phyloP scores from a whole-genome alignment of 2,329 filamentous ascomycete species.

The Amphichorda felina region DNA sequence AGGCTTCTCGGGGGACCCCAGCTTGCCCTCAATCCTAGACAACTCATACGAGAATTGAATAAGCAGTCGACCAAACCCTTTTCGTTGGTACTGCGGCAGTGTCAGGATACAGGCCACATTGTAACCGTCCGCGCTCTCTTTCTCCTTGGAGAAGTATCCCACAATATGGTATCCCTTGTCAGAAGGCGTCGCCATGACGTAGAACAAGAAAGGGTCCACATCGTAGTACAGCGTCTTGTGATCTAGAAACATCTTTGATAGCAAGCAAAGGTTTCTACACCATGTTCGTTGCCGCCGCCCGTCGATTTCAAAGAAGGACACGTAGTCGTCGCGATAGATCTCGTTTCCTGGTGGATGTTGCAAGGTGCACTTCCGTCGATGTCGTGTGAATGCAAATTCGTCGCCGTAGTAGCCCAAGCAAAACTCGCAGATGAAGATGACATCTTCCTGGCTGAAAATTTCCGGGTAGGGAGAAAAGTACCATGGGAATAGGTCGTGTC shows the following conservation, averaged over 20 bases:
- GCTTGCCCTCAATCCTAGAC: conserved; percentile 86
- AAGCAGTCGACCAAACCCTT: conserved; percentile 82
- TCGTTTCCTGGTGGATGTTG: conserved; percentile 94
- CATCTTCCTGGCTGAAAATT: conserved; percentile 73
- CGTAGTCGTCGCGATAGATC: conserved; percentile 87
- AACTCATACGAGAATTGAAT: conserved; percentile 98
- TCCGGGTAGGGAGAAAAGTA: conserved; percentile 98
- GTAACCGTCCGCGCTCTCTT: conserved; percentile 92
- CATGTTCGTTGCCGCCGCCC: conserved; percentile 88
- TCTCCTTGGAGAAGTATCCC: conserved; percentile 99
- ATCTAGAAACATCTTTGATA: conserved; percentile 93
- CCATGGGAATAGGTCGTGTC: conserved; percentile 89
- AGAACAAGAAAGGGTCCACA: conserved; percentile 97
- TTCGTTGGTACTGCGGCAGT: conserved; percentile 88
- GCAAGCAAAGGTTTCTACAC: conserved; percentile 88
- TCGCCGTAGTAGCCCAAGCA: conserved; percentile 87
- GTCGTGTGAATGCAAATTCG: conserved; percentile 69
- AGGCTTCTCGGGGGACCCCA: conserved; percentile 93
- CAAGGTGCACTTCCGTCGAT: conserved; percentile 80
- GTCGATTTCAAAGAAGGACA: conserved; percentile 97
- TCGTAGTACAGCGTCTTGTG: conserved; percentile 99
- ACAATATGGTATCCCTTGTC: conserved; percentile 89
- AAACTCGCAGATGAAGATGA: conserved; percentile 96
- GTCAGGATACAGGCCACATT: conserved; percentile 98
- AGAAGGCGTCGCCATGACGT: conserved; percentile 87